Base-by-base conservation (phyloP, 345 rosid species). In the Trapa incisa region DNA sequence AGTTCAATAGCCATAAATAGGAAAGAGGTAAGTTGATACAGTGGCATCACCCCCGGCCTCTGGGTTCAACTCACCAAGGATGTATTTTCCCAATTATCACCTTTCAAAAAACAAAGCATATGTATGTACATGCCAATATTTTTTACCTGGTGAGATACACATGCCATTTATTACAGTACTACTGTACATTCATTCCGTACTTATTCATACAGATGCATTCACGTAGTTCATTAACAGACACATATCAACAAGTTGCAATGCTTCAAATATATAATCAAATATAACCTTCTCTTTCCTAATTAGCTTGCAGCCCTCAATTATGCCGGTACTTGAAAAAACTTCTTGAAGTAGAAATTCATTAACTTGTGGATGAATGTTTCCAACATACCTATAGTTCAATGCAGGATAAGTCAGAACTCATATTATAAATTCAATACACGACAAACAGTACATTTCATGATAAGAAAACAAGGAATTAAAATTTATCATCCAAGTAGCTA, bases 301-400 rank as follows among this genome's bases (percentile, higher is more conserved):
- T 69, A 87, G 86, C 70, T 87, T 87, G 76, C 93, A 87, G 50
- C 89, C 85, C 68, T 87, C 93, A 60, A 87, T 78, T 61, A 77
- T 80, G 74, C 93, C 89, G 3, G 89, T 80, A 75, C 82, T 85
- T 22, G 83, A 73, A 76, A 87, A 87, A 68, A 85, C 84, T 78
- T 85, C 89, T 74, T 82, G 87, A 37, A 87, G 85, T 70, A 85
- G 85, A 14, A 79, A 80, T 11, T 87, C 85, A 10, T 89, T 83
- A 54, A 85, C 93, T 72, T 85, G 88, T 6, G 86, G 79, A 50
- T 85, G 93, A 71, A 87, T 85, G 74, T 87, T 87, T 48, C 93
- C 93, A 4, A 87, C 85, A 48, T 87, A 87, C 76, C 93, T 87
- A 72, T 72, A 71, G 7, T 41, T 41, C 43, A 69, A 54, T 45